Base-by-base conservation (phyloP, 106 monocot species). In the Hemerocallis citrina region DNA sequence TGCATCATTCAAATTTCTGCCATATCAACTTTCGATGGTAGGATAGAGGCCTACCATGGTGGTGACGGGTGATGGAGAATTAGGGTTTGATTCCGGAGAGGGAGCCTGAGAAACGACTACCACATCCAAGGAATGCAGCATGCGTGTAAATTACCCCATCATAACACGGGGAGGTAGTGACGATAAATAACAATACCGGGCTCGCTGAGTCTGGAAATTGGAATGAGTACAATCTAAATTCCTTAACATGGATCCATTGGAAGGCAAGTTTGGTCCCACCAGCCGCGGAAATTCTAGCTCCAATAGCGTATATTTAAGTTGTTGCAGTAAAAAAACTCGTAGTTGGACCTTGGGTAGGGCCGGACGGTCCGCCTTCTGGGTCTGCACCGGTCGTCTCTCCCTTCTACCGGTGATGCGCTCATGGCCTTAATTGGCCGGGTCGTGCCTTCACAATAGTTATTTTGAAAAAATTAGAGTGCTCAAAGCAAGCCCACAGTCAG, bases 251-350 rank as follows among this genome's bases (percentile, higher is more conserved):
- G 57, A 57, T 57, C 31, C 57, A 57, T 35, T 57, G 34, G 35
- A 57, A 34, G 57, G 57, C 34, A 57, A 52, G 52, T 65, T 16
- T 52, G 39, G 52, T 54, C 38, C 52, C 39, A 52, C 4, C 52
- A 52, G 29, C 52, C 29, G 13, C 15, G 29, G 29, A 6, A 62
- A 62, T 43, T 43, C 42, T 22, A 44, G 43, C 43, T 62, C 62
- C 28, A 62, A 62, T 62, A 62, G 62, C 5, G 28, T 62, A 62
- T 62, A 62, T 62, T 62, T 62, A 62, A 62, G 62, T 62, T 45
- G 24, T 62, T 62, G 62, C 44, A 62, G 29, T 62, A 44, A 62
- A 62, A 62, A 62, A 62, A 44, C 44, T 62, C 44, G 4, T 62
- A 62, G 28, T 62, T 62, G 45, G 62, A 62, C 45, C 24, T 62